Conservation (phyloP, 2,329 filamentous ascomycete species). For the Microdochium bolleyi region DNA sequence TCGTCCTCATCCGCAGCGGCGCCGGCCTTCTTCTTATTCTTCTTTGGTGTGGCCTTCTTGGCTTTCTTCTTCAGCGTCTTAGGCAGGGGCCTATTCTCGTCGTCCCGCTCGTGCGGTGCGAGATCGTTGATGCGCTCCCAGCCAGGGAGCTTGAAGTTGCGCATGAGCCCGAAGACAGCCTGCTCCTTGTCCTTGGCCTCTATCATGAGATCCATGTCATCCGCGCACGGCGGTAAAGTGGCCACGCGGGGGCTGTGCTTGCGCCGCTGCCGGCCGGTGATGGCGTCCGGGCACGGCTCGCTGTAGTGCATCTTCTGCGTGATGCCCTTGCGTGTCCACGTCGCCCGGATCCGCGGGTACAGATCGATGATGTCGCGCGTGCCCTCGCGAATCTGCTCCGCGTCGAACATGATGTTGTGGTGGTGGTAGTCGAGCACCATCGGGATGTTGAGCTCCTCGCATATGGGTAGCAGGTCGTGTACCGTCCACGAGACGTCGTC, state of each 20-base stretch:
- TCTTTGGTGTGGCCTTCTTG: constrained; percentile 31
- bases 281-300: constrained; percentile 66
- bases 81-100: constrained; percentile 57
- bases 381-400: constrained; percentile 66
- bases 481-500: constrained; percentile 92
- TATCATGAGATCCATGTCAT: constrained; percentile 95
- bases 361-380: constrained; percentile 71
- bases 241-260: constrained; percentile 79
- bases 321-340: constrained; percentile 78
- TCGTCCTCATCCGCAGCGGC: constrained; percentile 21
- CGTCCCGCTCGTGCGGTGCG: constrained; percentile 65
- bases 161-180: constrained; percentile 90
- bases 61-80: constrained; percentile 35
- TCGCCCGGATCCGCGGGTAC: constrained; percentile 70
- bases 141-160: constrained; percentile 75
- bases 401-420: constrained; percentile 87
- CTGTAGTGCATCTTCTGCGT: constrained; percentile 97
- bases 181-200: constrained; percentile 98
- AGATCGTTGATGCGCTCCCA: constrained; percentile 70
- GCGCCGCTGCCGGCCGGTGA: constrained; percentile 69
- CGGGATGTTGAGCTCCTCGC: constrained; percentile 90
- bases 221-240: constrained; percentile 72
- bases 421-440: constrained; percentile 91
- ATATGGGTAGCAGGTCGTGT: constrained; percentile 81
- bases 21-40: constrained; percentile 28